These are phyloP conservation scores for Onygena corvina DNA, from an alignment of 2,329 filamentous ascomycete genomes.

Conservation along the genomic window DNA sequence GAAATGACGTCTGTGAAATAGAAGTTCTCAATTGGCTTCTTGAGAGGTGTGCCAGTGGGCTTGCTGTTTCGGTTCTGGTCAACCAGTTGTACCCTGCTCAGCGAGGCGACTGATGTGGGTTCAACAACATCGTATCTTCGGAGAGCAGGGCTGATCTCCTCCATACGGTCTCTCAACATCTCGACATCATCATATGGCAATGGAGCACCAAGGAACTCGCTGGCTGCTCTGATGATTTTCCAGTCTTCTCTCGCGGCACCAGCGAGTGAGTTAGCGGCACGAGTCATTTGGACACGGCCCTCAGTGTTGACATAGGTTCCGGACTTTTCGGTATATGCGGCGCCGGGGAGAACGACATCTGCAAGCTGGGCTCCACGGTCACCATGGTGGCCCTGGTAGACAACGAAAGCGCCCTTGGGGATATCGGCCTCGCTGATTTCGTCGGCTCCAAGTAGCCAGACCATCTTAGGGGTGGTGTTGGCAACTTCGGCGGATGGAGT, in stretches of 20 bases:
- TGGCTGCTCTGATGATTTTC: constrained; percentile 93
- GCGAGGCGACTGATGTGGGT: constrained; percentile 55
- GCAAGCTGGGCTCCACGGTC: constrained; percentile 86
- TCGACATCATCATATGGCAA: constrained; percentile 91
- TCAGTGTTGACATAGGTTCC: constrained; percentile 97
- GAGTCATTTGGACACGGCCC: constrained; percentile 86
- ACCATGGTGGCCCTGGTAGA: constrained; percentile 98
- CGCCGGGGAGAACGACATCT: constrained; percentile 84
- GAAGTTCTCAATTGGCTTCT: constrained; percentile 85
- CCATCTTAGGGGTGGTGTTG: constrained; percentile 77
- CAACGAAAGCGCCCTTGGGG: constrained; percentile 87
- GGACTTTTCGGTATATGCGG: constrained; percentile 93
- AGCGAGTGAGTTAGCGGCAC: constrained; percentile 75
- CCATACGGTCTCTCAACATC: constrained; percentile 80
- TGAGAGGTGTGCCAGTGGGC: constrained; percentile 59
- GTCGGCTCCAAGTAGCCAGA: constrained; percentile 94
- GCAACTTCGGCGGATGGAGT: constrained; percentile 71
- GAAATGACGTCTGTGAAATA: constrained; percentile 97
- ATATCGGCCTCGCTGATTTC: constrained; percentile 77
- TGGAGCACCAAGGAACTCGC: constrained; percentile 77
- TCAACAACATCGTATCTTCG: constrained; percentile 86
- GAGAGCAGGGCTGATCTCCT: constrained; percentile 82
- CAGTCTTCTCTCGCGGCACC: constrained; percentile 90
- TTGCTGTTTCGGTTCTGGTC: constrained; percentile 89
- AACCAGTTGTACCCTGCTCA: constrained; percentile 89